Evolutionary conservation across 148 eudicot species (phyloP).

Genomic region (Nepenthes gracilis): DNA sequence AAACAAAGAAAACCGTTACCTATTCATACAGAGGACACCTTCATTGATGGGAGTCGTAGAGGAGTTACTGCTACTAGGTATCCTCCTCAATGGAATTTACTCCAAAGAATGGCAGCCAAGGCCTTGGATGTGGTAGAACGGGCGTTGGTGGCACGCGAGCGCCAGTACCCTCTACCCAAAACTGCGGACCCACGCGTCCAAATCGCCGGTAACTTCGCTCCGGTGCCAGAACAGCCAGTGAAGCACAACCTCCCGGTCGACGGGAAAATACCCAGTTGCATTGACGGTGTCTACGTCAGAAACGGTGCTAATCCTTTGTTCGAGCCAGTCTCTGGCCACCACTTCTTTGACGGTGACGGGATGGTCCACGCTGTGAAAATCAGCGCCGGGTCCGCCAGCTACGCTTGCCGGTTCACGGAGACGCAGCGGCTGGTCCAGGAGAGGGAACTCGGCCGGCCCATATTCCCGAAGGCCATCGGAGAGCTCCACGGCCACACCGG

Average conservation of each 20-base stretch:
- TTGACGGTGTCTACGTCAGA: slow-evolving; percentile 53
- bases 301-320: slow-evolving; percentile 71
- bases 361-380: slow-evolving; percentile 64
- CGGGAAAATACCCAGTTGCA: slow-evolving; percentile 39
- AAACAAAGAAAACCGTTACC: too few species aligned
- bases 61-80: too few species aligned
- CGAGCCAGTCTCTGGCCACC: slow-evolving; percentile 56
- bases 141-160: slow-evolving; percentile 20
- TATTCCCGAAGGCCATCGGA: slow-evolving; percentile 69
- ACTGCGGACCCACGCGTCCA: slow-evolving; percentile 56
- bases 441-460: slow-evolving; percentile 34
- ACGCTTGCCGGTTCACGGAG: slow-evolving; percentile 68
- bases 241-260: slow-evolving; percentile 16
- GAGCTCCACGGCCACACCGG: slow-evolving; percentile 74
- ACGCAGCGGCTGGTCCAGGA: slow-evolving; percentile 56
- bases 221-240: slow-evolving; percentile 48
- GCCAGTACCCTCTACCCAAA: slow-evolving; percentile 28
- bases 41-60: background rate
- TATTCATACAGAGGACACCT: background rate
- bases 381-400: slow-evolving; percentile 26
- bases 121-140: slow-evolving; percentile 33
- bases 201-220: slow-evolving; percentile 68
- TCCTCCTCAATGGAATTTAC: slow-evolving; percentile 21
- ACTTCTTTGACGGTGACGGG: slow-evolving; percentile 78
- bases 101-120: slow-evolving; percentile 29